phyloP scores from a whole-genome alignment of 1,284 basidiomycete species.

The Pulveroboletus sp. region DNA sequence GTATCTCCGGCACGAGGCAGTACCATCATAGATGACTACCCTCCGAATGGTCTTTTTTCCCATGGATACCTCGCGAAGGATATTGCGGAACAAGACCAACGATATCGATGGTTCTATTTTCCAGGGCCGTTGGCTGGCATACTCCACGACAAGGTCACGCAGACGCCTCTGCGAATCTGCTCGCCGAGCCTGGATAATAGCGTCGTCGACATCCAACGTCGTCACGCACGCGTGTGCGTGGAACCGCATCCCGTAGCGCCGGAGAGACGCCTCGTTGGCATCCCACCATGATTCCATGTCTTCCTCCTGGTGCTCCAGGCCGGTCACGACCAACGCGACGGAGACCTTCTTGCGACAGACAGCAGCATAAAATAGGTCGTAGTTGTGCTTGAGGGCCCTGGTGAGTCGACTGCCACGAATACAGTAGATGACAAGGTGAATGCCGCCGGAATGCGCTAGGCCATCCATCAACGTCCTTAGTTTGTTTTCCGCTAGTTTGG shows the following conservation, averaged over 20 bases:
- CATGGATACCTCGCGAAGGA: background rate
- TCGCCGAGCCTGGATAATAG: background rate
- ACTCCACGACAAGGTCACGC: background rate
- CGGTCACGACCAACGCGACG: slow-evolving; percentile 24
- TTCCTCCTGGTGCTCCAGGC: slow-evolving; percentile 1
- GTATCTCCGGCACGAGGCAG: background rate
- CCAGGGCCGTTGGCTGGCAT: background rate
- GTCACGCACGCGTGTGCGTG: slow-evolving; percentile 7
- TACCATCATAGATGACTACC: background rate
- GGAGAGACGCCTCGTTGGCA: background rate
- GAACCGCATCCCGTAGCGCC: background rate
- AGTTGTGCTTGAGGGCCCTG: slow-evolving; percentile 19
- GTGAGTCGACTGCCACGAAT: slow-evolving; percentile 27
- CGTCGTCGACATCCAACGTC: background rate
- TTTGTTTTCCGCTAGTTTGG: slow-evolving; percentile 6
- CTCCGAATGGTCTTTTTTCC: background rate
- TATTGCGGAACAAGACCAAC: background rate
- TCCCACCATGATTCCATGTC: slow-evolving; percentile 7
- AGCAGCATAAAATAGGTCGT: slow-evolving; percentile 20
- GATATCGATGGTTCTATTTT: background rate
- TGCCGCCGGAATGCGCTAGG: slow-evolving; percentile 18
- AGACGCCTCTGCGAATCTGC: background rate
- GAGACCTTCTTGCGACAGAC: slow-evolving; percentile 22
- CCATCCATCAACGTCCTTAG: background rate
- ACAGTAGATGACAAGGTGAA: slow-evolving; percentile 38